Base-by-base conservation (phyloP, 805 yeast species). In the Kregervanrija fluxuum region DNA sequence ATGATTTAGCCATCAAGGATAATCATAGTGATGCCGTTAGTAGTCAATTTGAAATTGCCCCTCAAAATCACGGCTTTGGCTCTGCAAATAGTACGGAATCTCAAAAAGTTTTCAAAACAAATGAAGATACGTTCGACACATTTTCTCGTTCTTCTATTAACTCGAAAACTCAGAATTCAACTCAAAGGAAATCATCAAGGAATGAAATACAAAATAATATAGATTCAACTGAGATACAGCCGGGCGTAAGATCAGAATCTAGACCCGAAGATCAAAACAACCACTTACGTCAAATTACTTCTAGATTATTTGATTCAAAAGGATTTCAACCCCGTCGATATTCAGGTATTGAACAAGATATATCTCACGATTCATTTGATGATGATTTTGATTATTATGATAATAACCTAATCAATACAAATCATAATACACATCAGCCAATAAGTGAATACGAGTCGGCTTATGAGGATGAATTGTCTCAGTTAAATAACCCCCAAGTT, bases 311-410 rank as follows among this genome's bases (percentile, higher is more conserved):
- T 60, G 91, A 84, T 54, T 74, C 78, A 11, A 82, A 78, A 52
- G 89, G 87, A 1, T 77, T 82, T 0, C 84, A 80, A 39, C 78
- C 87, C 5, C 70, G 90, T 55, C 66, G 89, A 32, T 83, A 84
- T 54, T 80, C 89, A 15, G 85, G 84, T 15, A 75, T 61, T 34
- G 56, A 61, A 8, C 38, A 48, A 15, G 54, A 48, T 8, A 55
- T 51, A 38, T 49, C 69, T 14, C 79, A 72, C 49, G 82, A 76
- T 45, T 77, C 70, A 43, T 70, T 70, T 47, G 81, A 74, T 48
- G 82, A 74, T 48, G 82, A 77, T 42, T 57, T 54, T 36, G 62
- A 59, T 16, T 48, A 48, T 22, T 43, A 44, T 35, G 51, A 52
- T 12, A 39, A 40, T 32, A 44, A 35, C 30, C 37, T 49, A 11